phyloP scores from a whole-genome alignment of 2,329 filamentous ascomycete species.

The Xylaria sp. region DNA sequence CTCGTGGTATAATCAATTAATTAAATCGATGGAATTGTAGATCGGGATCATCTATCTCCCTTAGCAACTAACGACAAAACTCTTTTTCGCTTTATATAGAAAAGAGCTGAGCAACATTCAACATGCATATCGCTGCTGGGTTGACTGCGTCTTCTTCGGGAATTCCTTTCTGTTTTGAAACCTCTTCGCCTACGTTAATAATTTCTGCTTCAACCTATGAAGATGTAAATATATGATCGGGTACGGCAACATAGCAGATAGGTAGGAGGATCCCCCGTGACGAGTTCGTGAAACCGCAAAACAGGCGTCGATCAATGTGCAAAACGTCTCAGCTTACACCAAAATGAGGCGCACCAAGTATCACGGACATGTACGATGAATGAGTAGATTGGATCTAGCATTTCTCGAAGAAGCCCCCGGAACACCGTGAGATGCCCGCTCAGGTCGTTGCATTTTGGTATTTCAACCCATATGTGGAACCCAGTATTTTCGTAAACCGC shows the following conservation, averaged over 20 bases:
- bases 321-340: not conserved
- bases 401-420: constrained; percentile 20
- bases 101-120: too few species aligned
- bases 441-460: constrained; percentile 22
- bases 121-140: too few species aligned
- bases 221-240: not conserved
- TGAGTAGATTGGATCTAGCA: constrained; percentile 26
- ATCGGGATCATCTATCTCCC: not conserved
- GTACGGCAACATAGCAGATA: too few species aligned
- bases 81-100: too few species aligned
- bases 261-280: too few species aligned
- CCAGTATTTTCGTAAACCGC: constrained; percentile 25
- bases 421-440: constrained; percentile 17
- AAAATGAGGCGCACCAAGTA: not conserved
- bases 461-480: constrained; percentile 24
- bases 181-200: not conserved
- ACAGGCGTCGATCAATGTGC: not conserved
- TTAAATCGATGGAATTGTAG: not conserved
- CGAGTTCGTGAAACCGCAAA: not conserved
- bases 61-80: not conserved
- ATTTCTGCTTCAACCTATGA: not conserved
- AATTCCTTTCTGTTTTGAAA: not conserved
- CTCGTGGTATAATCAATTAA: not conserved
- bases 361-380: constrained; percentile 26
- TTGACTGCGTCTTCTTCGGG: too few species aligned